These are phyloP conservation scores for Spencermartinsiella europaea DNA, from an alignment of 805 yeast genomes.

Conservation along the genomic window DNA sequence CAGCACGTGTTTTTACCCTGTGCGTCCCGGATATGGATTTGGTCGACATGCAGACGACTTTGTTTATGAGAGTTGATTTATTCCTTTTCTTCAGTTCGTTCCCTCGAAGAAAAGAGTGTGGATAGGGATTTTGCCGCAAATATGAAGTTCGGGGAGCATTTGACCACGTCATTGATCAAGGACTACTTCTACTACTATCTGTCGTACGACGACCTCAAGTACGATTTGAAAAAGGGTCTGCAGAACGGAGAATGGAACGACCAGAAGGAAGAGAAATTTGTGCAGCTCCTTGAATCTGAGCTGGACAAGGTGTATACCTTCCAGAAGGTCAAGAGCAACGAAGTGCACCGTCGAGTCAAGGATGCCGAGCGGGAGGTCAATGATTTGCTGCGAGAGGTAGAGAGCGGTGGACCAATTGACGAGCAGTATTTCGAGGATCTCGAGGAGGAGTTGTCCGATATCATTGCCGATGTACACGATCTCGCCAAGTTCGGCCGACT, in stretches of 20 bases:
- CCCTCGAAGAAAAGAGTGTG: too few species aligned
- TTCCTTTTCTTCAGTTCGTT: too few species aligned
- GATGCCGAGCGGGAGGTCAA: constrained; percentile 71
- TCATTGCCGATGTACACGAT: constrained; percentile 96
- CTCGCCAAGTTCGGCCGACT: constrained; percentile 88
- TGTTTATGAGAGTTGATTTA: too few species aligned
- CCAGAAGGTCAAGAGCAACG: constrained; percentile 82
- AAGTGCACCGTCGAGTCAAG: constrained; percentile 77
- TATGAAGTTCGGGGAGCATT: constrained; percentile 96
- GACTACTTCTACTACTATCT: constrained; percentile 89
- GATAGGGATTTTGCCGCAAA: too few species aligned
- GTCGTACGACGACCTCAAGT: constrained; percentile 85
- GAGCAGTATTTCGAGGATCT: constrained; percentile 68
- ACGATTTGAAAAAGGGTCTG: constrained; percentile 66
- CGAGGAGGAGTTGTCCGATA: constrained; percentile 74
- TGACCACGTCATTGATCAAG: constrained; percentile 81
- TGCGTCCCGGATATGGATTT: too few species aligned
- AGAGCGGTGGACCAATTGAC: constrained; percentile 42
- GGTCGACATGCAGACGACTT: too few species aligned
- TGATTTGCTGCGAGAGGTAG: constrained; percentile 55
- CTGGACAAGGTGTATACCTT: constrained; percentile 90
- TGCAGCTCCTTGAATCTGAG: constrained; percentile 69
- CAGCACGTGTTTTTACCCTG: too few species aligned
- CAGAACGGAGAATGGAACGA: constrained; percentile 66
- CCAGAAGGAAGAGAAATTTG: constrained; percentile 74